phyloP scores from a whole-genome alignment of 305 asterid species.

The Lippia alba region DNA sequence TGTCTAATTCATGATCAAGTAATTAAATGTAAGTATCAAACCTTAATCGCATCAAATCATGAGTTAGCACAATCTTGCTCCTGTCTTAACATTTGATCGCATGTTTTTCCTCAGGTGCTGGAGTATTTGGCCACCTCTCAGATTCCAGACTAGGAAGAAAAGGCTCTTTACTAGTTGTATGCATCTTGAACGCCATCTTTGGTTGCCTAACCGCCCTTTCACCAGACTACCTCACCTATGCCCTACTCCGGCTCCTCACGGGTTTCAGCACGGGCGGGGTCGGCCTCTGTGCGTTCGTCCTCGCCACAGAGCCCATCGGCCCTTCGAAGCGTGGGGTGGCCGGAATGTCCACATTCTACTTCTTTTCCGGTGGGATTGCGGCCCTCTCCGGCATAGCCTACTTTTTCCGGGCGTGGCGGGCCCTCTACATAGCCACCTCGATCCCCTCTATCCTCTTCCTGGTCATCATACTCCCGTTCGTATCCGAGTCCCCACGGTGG shows the following conservation, averaged over 20 bases:
- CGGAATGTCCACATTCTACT: conserved; percentile 94
- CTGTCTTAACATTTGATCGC: too few species aligned
- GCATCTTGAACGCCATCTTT: conserved; percentile 69
- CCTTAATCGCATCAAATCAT: too few species aligned
- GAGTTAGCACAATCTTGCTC: too few species aligned
- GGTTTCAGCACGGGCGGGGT: conserved; percentile 93
- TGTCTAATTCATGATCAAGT: too few species aligned
- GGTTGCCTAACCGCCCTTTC: conserved; percentile 79
- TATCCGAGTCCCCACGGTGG: conserved; percentile 92
- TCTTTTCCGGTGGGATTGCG: conserved; percentile 84
- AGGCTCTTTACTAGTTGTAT: conserved; percentile 69
- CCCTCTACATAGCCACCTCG: conserved; percentile 71
- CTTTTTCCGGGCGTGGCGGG: conserved; percentile 66
- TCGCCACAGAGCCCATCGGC: conserved; percentile 87
- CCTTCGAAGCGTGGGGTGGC: conserved; percentile 72
- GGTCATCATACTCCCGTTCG: conserved; percentile 58
- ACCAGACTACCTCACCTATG: conserved; percentile 62
- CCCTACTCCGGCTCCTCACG: conserved; percentile 66
- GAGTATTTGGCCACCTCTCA: conserved; percentile 89
- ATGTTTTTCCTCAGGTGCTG: conserved; percentile 62
- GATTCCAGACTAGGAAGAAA: conserved; percentile 81
- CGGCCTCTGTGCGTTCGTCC: conserved; percentile 88
- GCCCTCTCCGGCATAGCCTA: conserved; percentile 68
- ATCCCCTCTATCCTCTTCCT: conserved; percentile 66
- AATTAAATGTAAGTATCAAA: too few species aligned